Evolutionary conservation across 2,329 filamentous ascomycete genomes (phyloP).

Genomic region (Epichloe hybrida): DNA sequence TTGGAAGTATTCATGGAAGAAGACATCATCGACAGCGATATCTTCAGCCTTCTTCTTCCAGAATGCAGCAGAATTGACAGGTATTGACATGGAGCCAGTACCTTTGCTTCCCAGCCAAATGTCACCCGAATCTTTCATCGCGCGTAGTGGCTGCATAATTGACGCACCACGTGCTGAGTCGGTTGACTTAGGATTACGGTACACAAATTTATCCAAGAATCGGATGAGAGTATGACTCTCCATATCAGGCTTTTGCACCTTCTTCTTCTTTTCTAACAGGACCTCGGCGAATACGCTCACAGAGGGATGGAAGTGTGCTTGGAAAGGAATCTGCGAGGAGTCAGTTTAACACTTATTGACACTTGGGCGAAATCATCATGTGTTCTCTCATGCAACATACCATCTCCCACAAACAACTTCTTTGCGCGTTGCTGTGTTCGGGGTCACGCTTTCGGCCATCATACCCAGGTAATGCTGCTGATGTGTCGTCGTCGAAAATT

Average conservation of each 20-base stretch:
- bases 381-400: slow-evolving; percentile 29
- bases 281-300: slow-evolving; percentile 71
- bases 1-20: slow-evolving; percentile 97
- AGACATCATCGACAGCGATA: slow-evolving; percentile 81
- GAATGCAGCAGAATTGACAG: slow-evolving; percentile 77
- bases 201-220: slow-evolving; percentile 98
- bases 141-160: slow-evolving; percentile 85
- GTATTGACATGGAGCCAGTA: slow-evolving; percentile 20
- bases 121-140: slow-evolving; percentile 38
- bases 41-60: slow-evolving; percentile 84
- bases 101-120: slow-evolving; percentile 41
- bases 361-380: background rate
- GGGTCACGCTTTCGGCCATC: slow-evolving; percentile 87
- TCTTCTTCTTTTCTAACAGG: slow-evolving; percentile 53
- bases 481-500: slow-evolving; percentile 51
- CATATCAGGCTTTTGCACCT: slow-evolving; percentile 80
- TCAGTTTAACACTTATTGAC: background rate
- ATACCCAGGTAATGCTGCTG: slow-evolving; percentile 37
- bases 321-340: slow-evolving; percentile 19
- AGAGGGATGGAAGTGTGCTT: slow-evolving; percentile 79
- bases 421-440: slow-evolving; percentile 83
- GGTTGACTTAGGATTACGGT: slow-evolving; percentile 73
- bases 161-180: slow-evolving; percentile 60
- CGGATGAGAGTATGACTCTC: slow-evolving; percentile 83
- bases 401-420: slow-evolving; percentile 86